phyloP scores from a whole-genome alignment of 805 yeast species.

The Teunomyces barrocoloradensis region DNA sequence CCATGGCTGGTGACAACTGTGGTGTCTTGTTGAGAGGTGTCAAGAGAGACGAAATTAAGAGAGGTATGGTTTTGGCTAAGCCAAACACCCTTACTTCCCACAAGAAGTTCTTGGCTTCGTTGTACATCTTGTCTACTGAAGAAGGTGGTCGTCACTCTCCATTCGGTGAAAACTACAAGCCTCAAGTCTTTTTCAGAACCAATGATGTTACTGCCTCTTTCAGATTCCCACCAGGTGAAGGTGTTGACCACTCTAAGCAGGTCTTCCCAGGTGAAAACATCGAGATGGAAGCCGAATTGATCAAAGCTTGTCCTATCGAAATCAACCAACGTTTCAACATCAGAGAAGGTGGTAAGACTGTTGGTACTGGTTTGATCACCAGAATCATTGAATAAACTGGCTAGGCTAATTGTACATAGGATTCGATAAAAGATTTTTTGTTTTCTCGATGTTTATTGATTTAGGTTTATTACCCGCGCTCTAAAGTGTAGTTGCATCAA shows the following conservation, averaged over 20 bases:
- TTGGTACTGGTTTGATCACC: conserved; percentile 97
- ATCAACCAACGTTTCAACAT: conserved; percentile 97
- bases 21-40: conserved; percentile 97
- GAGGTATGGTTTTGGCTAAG: conserved; percentile 97
- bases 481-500: too few species aligned
- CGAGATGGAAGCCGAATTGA: conserved; percentile 89
- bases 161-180: conserved; percentile 95
- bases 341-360: conserved; percentile 99
- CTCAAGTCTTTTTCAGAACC: conserved; percentile 95
- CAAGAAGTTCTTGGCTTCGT: conserved; percentile 88
- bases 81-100: conserved; percentile 90
- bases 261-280: conserved; percentile 98
- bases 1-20: conserved; percentile 99
- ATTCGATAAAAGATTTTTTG: conserved; percentile 2
- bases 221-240: conserved; percentile 76
- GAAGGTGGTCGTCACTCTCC: conserved; percentile 99
- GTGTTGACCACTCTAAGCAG: conserved; percentile 82
- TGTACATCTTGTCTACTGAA: conserved; percentile 89
- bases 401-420: conserved; percentile 8
- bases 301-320: conserved; percentile 90
- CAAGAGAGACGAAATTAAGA: conserved; percentile 92
- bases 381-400: conserved; percentile 66
- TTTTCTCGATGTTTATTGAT: background rate
- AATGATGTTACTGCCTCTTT: conserved; percentile 90
- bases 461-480: background rate